Conservation (phyloP, 148 eudicot genomes). For the Rhododendron ovatum region DNA sequence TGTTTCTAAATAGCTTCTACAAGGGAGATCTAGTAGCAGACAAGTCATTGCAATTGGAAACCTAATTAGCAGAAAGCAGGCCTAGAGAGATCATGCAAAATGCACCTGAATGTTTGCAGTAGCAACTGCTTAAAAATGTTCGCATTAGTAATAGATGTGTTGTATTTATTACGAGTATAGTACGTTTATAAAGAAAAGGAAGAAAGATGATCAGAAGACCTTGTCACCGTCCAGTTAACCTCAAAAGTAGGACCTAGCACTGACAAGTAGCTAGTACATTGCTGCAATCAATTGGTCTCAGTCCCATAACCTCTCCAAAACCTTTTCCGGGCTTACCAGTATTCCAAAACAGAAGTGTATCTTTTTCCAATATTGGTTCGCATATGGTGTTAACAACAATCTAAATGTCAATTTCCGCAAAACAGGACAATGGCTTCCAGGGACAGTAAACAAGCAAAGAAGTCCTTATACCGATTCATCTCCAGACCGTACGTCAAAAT, state of each 20-base stretch:
- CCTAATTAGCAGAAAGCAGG: neutral
- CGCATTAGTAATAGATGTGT: neutral
- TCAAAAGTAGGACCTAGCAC: neutral
- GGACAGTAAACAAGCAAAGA: neutral
- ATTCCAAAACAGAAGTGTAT: neutral
- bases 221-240: neutral
- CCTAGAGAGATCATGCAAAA: neutral
- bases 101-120: neutral
- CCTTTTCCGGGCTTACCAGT: neutral
- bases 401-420: neutral
- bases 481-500: slow-evolving; percentile 48
- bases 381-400: slow-evolving; percentile 6
- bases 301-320: neutral
- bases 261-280: neutral
- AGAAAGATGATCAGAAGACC: neutral
- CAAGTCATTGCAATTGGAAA: neutral
- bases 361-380: neutral
- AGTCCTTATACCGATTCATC: slow-evolving; percentile 58
- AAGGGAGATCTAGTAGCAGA: neutral
- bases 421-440: neutral
- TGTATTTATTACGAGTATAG: neutral
- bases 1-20: neutral
- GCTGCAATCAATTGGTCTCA: neutral
- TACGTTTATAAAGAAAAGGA: neutral
- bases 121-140: neutral